Base-by-base conservation (phyloP, 2,329 filamentous ascomycete species). In the Didymella exigua region DNA sequence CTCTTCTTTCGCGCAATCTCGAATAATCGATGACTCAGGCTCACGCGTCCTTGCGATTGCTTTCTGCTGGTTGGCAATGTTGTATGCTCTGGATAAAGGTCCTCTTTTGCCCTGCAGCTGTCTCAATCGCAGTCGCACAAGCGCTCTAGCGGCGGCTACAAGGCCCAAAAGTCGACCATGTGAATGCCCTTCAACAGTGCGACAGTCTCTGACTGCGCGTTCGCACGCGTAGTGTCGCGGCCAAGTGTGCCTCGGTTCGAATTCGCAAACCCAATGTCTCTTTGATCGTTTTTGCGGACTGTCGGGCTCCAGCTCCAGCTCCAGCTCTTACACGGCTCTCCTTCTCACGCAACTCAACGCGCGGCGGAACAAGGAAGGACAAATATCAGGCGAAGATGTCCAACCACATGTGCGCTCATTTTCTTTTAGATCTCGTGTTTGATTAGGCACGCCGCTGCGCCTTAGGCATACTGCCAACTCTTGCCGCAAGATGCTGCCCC, bases 401-500 rank as follows among this genome's bases (percentile, higher is more conserved):
- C 16, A 18, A 36, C 18, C 5, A 21, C 16, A 36, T 36, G 33
- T n/a, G 40, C 40, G 16, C 16, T 14, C n/a, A 13, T 4, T 33
- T 18, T 33, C 41, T 23, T 23, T 44, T 33, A 14, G 19, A 30
- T 24, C 27, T 19, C 16, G 26, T 42, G 26, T 42, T 41, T 27
- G 40, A n/a, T 23, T 18, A 33, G 27, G 41, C 41, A 24, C 41
- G 21, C 45, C 42, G 42, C 52, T 46, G 52, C 52, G 46, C 52
- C 52, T 41, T 41, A 46, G 46, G 52, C 52, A 18, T 45, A 21
- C 52, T 16, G 34, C n/a, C n/a, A n/a, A n/a, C n/a, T n/a, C n/a
- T n/a, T n/a, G n/a, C n/a, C 5, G 26, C 26, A 10, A 27, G 26
- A 10, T 10, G 26, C 43, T 46, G 44, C 44, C 44, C 44, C 44